These are phyloP conservation scores for Toxicodendron radicans DNA, from an alignment of 345 rosid species.

Conservation along the genomic window DNA sequence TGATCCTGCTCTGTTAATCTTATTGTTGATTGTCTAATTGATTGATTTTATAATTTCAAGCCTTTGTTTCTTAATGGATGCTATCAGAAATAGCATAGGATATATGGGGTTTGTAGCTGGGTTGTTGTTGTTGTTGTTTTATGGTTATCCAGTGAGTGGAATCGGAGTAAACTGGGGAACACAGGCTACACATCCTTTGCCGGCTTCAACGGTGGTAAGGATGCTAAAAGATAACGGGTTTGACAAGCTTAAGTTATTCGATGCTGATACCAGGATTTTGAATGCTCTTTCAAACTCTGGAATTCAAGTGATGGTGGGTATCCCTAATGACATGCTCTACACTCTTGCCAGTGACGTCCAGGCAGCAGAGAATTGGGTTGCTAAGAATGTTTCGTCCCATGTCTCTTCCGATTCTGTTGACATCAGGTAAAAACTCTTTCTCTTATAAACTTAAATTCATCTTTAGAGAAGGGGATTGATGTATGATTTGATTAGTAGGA, in stretches of 20 bases:
- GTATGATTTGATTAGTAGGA: too few relatives aligned
- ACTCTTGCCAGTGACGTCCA: constrained; percentile 48
- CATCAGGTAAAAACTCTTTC: constrained; percentile 46
- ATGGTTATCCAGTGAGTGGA: constrained; percentile 28
- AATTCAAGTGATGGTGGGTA: constrained; percentile 80
- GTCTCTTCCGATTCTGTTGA: constrained; percentile 54
- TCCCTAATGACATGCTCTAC: constrained; percentile 69
- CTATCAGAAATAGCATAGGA: neutral
- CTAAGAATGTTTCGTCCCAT: constrained; percentile 61
- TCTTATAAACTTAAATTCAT: neutral
- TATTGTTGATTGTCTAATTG: neutral
- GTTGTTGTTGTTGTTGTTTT: neutral
- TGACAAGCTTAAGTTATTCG: constrained; percentile 72
- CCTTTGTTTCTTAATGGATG: neutral
- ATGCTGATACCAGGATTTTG: constrained; percentile 52
- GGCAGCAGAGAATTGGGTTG: constrained; percentile 74
- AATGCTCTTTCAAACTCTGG: constrained; percentile 55
- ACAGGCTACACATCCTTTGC: constrained; percentile 55
- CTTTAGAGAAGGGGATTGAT: too few relatives aligned
- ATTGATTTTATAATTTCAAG: too few relatives aligned
- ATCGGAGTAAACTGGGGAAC: constrained; percentile 82
- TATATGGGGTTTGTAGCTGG: neutral
- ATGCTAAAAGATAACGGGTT: constrained; percentile 59
- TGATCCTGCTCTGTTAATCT: neutral
- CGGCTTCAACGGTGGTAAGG: constrained; percentile 55